Percentiles rank a stretch among this genome's conserved stretches.
Evolutionary conservation across 2,329 filamentous ascomycete species (phyloP).

Genomic region (Calonectria pauciramosa): DNA sequence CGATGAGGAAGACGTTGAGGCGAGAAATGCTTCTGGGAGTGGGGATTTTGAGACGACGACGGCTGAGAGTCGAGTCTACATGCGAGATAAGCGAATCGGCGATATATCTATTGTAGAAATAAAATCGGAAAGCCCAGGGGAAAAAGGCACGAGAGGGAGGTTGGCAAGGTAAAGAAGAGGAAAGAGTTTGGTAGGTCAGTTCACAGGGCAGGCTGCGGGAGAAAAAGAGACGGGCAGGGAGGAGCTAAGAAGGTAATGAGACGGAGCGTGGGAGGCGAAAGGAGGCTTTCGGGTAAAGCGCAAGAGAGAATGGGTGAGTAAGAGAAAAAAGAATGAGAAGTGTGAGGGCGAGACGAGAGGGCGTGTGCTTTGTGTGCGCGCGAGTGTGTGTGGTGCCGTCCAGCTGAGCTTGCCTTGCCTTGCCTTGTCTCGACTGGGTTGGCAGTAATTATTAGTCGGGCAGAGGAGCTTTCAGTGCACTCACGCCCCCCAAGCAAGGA

Average conservation of each 20-base stretch:
- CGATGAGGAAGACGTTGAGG: constrained; percentile 32
- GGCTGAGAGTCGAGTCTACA: constrained; percentile 21
- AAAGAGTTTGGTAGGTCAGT: constrained; percentile 29
- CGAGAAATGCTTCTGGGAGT: constrained; percentile 28
- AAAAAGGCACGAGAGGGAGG: constrained; percentile 32
- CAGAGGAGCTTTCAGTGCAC: constrained; percentile 26
- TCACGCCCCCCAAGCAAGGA: constrained; percentile 23
- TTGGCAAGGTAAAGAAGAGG: constrained; percentile 31
- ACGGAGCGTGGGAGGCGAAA: constrained; percentile 46
- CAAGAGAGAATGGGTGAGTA: constrained; percentile 40
- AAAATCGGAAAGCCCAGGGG: constrained; percentile 22
- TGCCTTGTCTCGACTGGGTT: constrained; percentile 21
- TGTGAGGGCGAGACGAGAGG: constrained; percentile 28
- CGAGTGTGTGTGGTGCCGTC: constrained; percentile 21
- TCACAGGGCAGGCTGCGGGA: constrained; percentile 28
- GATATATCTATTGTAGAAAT: constrained; percentile 5
- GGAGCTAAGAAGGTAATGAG: constrained; percentile 35
- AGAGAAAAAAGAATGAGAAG: constrained; percentile 25
- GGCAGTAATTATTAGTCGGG: constrained; percentile 4
- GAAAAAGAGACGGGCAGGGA: constrained; percentile 36
- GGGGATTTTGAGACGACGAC: constrained; percentile 27
- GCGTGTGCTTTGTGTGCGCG: constrained; percentile 19
- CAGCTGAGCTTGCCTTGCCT: constrained; percentile 28
- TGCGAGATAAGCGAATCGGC: constrained; percentile 11
- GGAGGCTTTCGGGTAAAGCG: constrained; percentile 45